A percentile compares a stretch with the other conserved stretches of the same genome.
Conservation (phyloP, 2,329 filamentous ascomycete genomes). For the Diplodia sapinea region DNA sequence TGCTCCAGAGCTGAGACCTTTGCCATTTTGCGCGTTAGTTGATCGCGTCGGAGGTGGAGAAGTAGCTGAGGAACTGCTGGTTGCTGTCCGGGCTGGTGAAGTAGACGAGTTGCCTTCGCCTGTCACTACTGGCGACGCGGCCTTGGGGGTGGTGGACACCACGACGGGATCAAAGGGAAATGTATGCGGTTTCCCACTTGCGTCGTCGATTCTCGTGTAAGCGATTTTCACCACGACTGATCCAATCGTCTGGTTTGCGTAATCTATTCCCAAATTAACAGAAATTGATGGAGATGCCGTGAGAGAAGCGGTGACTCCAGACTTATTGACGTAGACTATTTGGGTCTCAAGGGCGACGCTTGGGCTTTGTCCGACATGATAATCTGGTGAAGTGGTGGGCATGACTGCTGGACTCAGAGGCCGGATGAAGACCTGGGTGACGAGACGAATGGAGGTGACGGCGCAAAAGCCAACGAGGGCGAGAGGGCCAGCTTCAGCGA, state of each 20-base stretch:
- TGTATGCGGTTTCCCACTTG: too few relatives aligned
- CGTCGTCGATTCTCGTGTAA: too few relatives aligned
- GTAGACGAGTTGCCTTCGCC: not conserved
- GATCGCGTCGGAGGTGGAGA: not conserved
- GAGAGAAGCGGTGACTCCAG: too few relatives aligned
- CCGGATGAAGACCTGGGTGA: not conserved
- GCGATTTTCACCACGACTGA: too few relatives aligned
- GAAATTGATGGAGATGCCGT: too few relatives aligned
- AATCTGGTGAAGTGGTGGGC: too few relatives aligned
- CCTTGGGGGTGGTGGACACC: too few relatives aligned
- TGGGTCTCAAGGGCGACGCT: not conserved
- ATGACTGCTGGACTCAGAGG: too few relatives aligned
- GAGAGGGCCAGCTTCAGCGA: not conserved
- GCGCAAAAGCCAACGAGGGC: not conserved
- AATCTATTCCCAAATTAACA: too few relatives aligned
- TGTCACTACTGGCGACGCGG: not conserved
- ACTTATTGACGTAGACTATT: not conserved
- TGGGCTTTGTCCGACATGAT: too few relatives aligned
- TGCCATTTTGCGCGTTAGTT: not conserved
- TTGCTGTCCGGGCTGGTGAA: not conserved
- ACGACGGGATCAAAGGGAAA: too few relatives aligned
- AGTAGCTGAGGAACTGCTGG: not conserved
- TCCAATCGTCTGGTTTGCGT: too few relatives aligned
- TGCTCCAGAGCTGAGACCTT: constrained; percentile 33
- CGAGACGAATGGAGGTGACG: not conserved